Evolutionary conservation across 306 rosid species (phyloP).

Genomic region (Trifolium repens): DNA sequence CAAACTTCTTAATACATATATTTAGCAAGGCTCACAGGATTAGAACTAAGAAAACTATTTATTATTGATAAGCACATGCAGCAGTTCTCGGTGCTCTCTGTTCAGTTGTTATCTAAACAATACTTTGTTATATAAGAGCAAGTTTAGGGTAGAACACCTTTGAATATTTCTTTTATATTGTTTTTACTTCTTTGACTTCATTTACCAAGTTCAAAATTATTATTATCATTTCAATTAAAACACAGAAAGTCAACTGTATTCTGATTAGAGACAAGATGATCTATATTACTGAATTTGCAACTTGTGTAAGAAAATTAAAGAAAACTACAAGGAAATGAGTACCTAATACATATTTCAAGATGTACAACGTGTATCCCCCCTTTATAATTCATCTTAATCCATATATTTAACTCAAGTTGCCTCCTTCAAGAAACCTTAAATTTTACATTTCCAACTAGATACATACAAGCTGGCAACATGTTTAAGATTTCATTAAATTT

Average conservation of each 20-base stretch:
- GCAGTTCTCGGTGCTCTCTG: background rate
- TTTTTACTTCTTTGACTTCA: conserved; percentile 23
- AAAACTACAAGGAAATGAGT: background rate
- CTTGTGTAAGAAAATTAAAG: conserved; percentile 7
- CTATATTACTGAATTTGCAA: conserved; percentile 13
- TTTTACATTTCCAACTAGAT: no score
- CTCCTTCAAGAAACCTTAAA: conserved; percentile 26
- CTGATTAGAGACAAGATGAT: background rate
- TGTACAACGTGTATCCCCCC: conserved; percentile 21
- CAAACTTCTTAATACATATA: background rate
- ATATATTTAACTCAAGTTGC: conserved; percentile 31
- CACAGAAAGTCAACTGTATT: conserved; percentile 19
- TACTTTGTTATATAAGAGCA: no score
- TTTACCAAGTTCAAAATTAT: conserved; percentile 23
- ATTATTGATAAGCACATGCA: background rate
- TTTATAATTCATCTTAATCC: conserved; percentile 13
- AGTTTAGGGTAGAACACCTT: no score
- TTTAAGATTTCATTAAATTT: background rate
- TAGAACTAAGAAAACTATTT: no score
- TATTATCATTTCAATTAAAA: background rate
- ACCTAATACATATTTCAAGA: conserved; percentile 23
- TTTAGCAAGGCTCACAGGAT: background rate
- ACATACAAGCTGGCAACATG: no score
- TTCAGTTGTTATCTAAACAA: background rate
- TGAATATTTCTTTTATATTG: background rate